Evolutionary conservation across 2,329 filamentous ascomycete species (phyloP).

Genomic region (Calonectria leucothoes): DNA sequence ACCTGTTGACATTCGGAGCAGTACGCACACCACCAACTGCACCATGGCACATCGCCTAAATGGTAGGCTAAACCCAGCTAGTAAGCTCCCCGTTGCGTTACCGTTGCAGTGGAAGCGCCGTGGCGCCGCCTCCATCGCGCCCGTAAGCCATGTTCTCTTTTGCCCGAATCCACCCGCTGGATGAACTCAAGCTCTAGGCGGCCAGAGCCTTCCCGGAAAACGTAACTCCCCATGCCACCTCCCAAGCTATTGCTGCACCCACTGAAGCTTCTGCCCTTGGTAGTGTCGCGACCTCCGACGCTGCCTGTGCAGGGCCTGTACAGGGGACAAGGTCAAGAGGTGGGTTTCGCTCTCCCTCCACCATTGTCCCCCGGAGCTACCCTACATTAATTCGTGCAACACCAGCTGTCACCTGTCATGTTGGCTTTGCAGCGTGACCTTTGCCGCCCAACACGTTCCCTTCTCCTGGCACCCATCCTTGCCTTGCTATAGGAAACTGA

Average conservation of each 20-base stretch:
- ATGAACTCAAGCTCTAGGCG: neutral
- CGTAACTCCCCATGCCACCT: neutral
- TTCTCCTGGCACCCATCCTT: neutral
- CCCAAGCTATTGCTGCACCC: neutral
- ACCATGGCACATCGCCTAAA: conserved; percentile 2
- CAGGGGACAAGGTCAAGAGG: neutral
- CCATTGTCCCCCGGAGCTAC: neutral
- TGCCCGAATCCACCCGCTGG: conserved; percentile 19
- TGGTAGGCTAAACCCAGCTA: neutral
- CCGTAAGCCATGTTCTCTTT: neutral
- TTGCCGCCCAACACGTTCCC: neutral
- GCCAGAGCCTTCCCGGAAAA: neutral
- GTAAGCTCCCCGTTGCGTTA: conserved; percentile 3
- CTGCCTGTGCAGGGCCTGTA: neutral
- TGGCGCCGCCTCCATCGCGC: conserved; percentile 2
- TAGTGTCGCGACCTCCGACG: neutral
- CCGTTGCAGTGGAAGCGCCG: conserved; percentile 13
- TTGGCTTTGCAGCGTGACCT: neutral
- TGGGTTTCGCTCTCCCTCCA: conserved; percentile 18
- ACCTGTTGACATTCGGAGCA: neutral
- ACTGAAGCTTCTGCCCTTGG: neutral
- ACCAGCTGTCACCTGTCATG: conserved; percentile 3
- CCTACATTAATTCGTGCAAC: conserved; percentile 1
- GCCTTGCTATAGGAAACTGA: neutral
- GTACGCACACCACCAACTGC: neutral